Base-by-base conservation (phyloP, 192 early-diverging fungal species). In the Podila epicladia region DNA sequence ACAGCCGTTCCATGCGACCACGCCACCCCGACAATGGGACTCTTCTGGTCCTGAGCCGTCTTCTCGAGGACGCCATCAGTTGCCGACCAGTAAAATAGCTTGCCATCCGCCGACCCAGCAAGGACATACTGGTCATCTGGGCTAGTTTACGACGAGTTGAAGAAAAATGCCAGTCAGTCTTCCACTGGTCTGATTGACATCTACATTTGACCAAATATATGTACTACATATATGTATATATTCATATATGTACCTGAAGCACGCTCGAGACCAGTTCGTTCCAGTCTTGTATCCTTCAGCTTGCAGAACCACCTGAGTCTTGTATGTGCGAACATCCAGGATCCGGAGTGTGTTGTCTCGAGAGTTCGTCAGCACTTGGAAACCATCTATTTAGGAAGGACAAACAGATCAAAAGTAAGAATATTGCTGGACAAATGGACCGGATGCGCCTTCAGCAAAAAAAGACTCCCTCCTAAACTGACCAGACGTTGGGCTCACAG, bases 321-420 rank as follows among this genome's bases (percentile, higher is more conserved):
- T 92, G 70, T 92, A 96, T 29, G 91, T 96, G 9, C 90, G 61
- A 13, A 93, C 67, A 75, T 97, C 96, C 50, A 99, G 82, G 13
- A 97, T 82, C 70, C 95, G 89, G 9, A 99, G 85, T 31, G 94
- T 95, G 84, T 97, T 96, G 80, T 99, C 97, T 60, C 95, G 87
- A 22, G 95, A 96, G 76, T 96, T 99, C 12, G 96, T 99, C 84
- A 99, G 79, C 0, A 99, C 71, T 69, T 91, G 87, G 9, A 82
- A 87, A 38, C 91, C 82, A 82, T 92, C 94, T 91, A 26, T 24
- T 5, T 29, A 29, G 29, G 29, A 11, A 24, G 4, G 24, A 55
- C 1, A 55, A 0, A 74, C 53, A 41, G 51, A 9, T 24, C 20
- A 22, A 55, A 55, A 55, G 17, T 9, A 1, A 55, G 24, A 53